These are phyloP conservation scores for Suillus sp. DNA, from an alignment of 768 basidiomycete species.

Conservation along the genomic window DNA sequence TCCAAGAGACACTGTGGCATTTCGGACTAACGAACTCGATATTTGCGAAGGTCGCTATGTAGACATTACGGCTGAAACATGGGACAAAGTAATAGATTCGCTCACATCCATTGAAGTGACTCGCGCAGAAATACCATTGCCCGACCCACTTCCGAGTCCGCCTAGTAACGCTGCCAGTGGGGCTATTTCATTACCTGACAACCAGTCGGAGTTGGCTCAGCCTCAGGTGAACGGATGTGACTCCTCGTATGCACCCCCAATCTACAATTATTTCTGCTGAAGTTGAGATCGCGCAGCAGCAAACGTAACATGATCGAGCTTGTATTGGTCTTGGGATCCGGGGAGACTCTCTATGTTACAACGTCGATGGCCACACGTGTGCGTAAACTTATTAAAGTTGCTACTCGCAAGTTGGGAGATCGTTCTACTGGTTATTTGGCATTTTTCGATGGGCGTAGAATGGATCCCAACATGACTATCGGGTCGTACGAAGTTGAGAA, in stretches of 20 bases:
- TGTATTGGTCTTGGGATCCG: background rate
- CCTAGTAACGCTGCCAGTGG: too few species aligned
- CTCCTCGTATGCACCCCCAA: background rate
- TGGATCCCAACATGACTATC: background rate
- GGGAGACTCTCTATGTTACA: background rate
- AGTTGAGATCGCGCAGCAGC: background rate
- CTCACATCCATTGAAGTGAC: background rate
- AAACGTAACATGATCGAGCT: background rate
- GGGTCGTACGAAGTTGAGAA: background rate
- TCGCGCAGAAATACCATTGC: background rate
- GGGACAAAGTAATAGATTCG: background rate
- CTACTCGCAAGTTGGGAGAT: background rate
- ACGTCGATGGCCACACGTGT: background rate
- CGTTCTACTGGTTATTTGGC: background rate
- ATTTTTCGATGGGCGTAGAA: background rate
- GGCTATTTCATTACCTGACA: background rate
- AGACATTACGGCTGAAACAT: background rate
- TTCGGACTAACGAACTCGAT: slow-evolving; percentile 8
- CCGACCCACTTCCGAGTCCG: background rate
- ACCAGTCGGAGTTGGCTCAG: background rate
- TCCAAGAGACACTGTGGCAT: background rate
- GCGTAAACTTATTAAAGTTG: background rate
- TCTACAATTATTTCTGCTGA: background rate
- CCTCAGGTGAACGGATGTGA: background rate
- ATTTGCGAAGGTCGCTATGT: slow-evolving; percentile 1